Evolutionary conservation across 768 basidiomycete genomes (phyloP).

Genomic region (Wakefieldia striispora): DNA sequence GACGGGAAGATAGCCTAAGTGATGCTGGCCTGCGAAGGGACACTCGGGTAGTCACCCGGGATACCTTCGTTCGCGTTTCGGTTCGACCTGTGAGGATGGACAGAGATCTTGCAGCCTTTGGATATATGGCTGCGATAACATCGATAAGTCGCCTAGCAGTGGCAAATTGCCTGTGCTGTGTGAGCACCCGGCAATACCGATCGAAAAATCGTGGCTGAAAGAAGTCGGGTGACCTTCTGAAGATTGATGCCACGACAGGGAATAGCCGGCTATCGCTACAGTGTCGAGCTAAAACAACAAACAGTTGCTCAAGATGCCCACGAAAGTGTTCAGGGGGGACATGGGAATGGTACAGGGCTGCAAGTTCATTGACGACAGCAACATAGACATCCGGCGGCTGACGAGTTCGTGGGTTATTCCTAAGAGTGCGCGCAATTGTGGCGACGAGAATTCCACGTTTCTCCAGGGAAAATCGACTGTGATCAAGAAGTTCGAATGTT

Average conservation of each 20-base stretch:
- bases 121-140: conserved; percentile 14
- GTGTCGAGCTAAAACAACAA: conserved; percentile 38
- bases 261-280: conserved; percentile 37
- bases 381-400: conserved; percentile 31
- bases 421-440: conserved; percentile 38
- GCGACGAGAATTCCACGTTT: conserved; percentile 39
- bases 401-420: conserved; percentile 30
- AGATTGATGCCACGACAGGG: conserved; percentile 40
- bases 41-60: conserved; percentile 1
- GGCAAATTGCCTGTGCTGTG: conserved; percentile 39
- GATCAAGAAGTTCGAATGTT: conserved; percentile 36
- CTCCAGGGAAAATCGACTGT: conserved; percentile 27
- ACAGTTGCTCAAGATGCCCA: conserved; percentile 42
- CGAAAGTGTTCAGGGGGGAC: conserved; percentile 42
- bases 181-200: conserved; percentile 37
- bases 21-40: conserved; percentile 6
- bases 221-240: conserved; percentile 33
- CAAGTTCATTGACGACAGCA: conserved; percentile 36
- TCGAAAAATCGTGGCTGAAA: conserved; percentile 40
- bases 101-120: conserved; percentile 13
- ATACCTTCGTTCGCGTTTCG: conserved; percentile 8
- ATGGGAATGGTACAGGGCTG: conserved; percentile 34
- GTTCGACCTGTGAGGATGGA: conserved; percentile 2
- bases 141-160: conserved; percentile 34
- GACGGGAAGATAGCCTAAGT: conserved; percentile 17